These are phyloP conservation scores for Miscanthus lutarioriparius DNA, from an alignment of 176 grass and related monocot genomes.

Conservation along the genomic window DNA sequence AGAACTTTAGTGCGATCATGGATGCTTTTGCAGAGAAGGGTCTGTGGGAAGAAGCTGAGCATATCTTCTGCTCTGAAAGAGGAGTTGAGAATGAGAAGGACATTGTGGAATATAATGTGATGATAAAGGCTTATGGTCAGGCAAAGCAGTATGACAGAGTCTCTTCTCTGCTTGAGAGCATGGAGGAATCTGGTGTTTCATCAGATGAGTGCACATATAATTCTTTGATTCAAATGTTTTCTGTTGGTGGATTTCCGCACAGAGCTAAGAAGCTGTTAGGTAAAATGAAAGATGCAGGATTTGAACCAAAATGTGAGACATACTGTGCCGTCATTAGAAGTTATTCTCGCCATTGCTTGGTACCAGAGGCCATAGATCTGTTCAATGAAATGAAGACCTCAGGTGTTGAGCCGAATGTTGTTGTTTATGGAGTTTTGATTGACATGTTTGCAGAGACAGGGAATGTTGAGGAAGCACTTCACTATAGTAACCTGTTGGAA, in stretches of 20 bases:
- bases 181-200: constrained; percentile 52
- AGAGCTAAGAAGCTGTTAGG: constrained; percentile 51
- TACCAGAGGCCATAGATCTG: constrained; percentile 55
- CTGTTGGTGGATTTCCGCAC: constrained; percentile 50
- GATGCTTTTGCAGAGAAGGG: constrained; percentile 60
- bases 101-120: constrained; percentile 68
- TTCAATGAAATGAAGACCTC: constrained; percentile 62
- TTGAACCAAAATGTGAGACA: constrained; percentile 62
- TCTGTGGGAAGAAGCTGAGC: constrained; percentile 66
- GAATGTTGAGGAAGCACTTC: constrained; percentile 51
- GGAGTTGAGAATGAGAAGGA: constrained; percentile 33
- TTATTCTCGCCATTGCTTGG: constrained; percentile 48
- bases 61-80: constrained; percentile 51
- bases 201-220: constrained; percentile 72
- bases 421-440: constrained; percentile 63
- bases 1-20: constrained; percentile 63
- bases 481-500: constrained; percentile 60
- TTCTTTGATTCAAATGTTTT: constrained; percentile 82
- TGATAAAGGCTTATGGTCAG: constrained; percentile 69
- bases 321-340: constrained; percentile 60
- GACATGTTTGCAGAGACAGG: constrained; percentile 65
- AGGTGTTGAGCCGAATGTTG: constrained; percentile 58
- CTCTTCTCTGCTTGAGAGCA: constrained; percentile 53
- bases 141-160: constrained; percentile 67
- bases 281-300: constrained; percentile 64